Conservation (phyloP, 345 rosid species). For the Nasturtium officinale region DNA sequence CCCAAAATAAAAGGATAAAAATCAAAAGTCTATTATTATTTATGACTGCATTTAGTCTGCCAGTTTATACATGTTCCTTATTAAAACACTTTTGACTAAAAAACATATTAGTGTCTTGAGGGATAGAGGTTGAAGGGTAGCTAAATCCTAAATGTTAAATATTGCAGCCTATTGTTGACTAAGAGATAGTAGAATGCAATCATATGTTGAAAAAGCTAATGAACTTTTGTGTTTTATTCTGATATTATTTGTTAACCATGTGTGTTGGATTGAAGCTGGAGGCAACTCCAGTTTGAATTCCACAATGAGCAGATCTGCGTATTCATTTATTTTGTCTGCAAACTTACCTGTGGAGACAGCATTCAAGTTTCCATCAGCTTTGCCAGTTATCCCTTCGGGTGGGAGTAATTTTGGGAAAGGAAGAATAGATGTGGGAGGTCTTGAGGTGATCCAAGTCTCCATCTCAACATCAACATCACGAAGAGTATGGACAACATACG, state of each 20-base stretch:
- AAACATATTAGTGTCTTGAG: neutral
- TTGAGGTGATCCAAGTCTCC: conserved; percentile 60
- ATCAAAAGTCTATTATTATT: conserved; percentile 16
- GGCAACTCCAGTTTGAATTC: conserved; percentile 1
- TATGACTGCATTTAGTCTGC: conserved; percentile 24
- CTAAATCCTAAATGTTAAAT: neutral
- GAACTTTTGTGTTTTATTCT: conserved; percentile 9
- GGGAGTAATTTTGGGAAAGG: conserved; percentile 56
- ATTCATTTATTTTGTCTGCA: neutral
- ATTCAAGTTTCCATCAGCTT: conserved; percentile 63
- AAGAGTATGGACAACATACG: conserved; percentile 55
- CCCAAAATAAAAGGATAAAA: conserved; percentile 21
- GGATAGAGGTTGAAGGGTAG: conserved; percentile 9
- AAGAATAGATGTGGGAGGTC: conserved; percentile 64
- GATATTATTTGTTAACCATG: conserved; percentile 28
- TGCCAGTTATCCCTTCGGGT: conserved; percentile 44
- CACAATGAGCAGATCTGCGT: conserved; percentile 13
- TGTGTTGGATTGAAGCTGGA: conserved; percentile 17
- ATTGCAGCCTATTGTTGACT: neutral
- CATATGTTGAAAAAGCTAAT: conserved; percentile 11
- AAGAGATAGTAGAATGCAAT: conserved; percentile 25
- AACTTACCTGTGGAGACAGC: conserved; percentile 50
- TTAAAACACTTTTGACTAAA: conserved; percentile 29
- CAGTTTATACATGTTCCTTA: conserved; percentile 15
- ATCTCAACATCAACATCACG: conserved; percentile 43